These are phyloP conservation scores for Cordyceps sp. DNA, from an alignment of 2,329 filamentous ascomycete genomes.

Conservation along the genomic window DNA sequence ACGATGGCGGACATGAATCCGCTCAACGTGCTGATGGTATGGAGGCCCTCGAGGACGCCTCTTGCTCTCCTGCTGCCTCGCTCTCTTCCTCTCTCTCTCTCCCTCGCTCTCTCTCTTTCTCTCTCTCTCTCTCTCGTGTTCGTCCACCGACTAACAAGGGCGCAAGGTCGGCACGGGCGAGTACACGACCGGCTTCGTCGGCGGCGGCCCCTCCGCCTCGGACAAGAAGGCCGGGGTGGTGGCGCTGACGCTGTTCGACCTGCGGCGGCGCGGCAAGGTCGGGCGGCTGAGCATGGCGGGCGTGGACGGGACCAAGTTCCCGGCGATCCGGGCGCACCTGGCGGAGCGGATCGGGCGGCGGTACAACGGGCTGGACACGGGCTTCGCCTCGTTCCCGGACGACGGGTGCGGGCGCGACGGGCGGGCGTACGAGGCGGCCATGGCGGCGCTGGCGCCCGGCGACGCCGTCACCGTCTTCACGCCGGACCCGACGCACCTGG, in stretches of 20 bases:
- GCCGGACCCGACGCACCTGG: slow-evolving; percentile 81
- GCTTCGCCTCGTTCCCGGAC: slow-evolving; percentile 68
- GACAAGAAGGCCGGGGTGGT: slow-evolving; percentile 97
- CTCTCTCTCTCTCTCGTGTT: not conserved
- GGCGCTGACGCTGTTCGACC: slow-evolving; percentile 74
- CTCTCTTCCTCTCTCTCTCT: too few species aligned
- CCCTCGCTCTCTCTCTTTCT: not conserved
- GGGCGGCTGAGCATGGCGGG: slow-evolving; percentile 77
- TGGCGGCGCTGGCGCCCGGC: slow-evolving; percentile 64
- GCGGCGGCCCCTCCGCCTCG: slow-evolving; percentile 63
- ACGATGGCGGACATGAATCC: too few species aligned
- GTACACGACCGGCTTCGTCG: slow-evolving; percentile 92
- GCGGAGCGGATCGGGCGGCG: slow-evolving; percentile 73
- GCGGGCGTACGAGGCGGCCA: slow-evolving; percentile 75
- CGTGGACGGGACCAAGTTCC: slow-evolving; percentile 76
- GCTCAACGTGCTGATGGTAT: slow-evolving; percentile 53
- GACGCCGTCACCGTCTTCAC: slow-evolving; percentile 95
- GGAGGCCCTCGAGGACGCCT: too few species aligned
- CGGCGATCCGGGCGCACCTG: slow-evolving; percentile 74
- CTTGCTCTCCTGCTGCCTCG: too few species aligned
- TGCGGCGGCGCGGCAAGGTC: slow-evolving; percentile 78
- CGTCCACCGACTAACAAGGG: slow-evolving; percentile 2
- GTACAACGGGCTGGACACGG: slow-evolving; percentile 80
- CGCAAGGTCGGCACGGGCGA: slow-evolving; percentile 72
- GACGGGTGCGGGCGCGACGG: slow-evolving; percentile 59